These are phyloP conservation scores for Cornus kousa DNA, from an alignment of 148 eudicot species.

Conservation along the genomic window DNA sequence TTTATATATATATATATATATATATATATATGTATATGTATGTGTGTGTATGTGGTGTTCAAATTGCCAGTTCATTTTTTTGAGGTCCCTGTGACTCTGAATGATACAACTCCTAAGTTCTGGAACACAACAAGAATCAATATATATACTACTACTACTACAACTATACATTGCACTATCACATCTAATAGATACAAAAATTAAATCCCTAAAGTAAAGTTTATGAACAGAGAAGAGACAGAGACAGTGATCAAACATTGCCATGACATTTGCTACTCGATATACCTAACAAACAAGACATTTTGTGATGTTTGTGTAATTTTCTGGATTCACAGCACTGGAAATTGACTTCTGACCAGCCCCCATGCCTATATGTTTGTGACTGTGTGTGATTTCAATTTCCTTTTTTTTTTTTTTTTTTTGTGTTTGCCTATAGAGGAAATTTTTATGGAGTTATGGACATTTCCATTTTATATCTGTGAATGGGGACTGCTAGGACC, in stretches of 20 bases:
- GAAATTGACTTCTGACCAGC: no score
- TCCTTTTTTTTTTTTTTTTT: no score
- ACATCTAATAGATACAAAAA: conserved; percentile 1
- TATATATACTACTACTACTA: background rate
- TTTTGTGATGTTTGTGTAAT: background rate
- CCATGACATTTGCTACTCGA: conserved; percentile 1
- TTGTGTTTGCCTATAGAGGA: no score
- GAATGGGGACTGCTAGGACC: no score
- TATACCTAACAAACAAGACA: background rate
- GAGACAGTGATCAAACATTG: conserved; percentile 4
- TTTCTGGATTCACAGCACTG: no score
- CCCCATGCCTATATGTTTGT: no score
- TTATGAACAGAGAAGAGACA: background rate
- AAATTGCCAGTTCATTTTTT: conserved; percentile 4
- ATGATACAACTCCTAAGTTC: background rate
- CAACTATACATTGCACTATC: background rate
- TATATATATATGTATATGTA: no score
- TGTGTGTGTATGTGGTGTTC: no score
- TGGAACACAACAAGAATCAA: background rate
- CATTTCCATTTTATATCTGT: no score
- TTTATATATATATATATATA: no score
- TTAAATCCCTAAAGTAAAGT: background rate
- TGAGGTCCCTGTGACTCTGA: background rate
- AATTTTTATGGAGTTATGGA: no score
- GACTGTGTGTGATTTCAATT: no score